Base-by-base conservation (phyloP, 1,284 basidiomycete genomes). In the Xerocomus alliaceus region DNA sequence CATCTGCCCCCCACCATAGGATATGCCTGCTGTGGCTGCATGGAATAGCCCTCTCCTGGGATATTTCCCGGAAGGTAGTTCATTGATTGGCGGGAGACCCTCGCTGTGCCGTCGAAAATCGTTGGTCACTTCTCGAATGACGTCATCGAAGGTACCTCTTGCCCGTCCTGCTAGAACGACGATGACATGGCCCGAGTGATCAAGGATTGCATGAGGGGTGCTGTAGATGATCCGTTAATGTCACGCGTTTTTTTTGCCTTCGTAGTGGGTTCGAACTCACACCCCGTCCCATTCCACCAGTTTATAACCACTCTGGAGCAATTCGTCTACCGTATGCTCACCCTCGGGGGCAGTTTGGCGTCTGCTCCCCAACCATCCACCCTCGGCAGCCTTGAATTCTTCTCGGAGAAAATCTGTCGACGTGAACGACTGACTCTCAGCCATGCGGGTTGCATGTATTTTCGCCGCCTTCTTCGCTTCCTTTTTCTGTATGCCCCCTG, bases 1-100 rank as follows among this genome's bases (percentile, higher is more conserved):
- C 29, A 0, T 11, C 17, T 66, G 61, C 4, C 65, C 65, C 0
- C 60, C 51, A 0, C 60, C 64, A 24, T 58, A 66, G 0, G 64
- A 68, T 0, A 63, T 45, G 2, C 67, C 66, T 0, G 56, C 31
- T 0, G 53, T 5, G 11, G 42, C 28, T 1, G 53, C 11, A 12
- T 56, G 53, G 49, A 60, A 67, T 2, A 13, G 2, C 0, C 65
- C 59, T 44, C 58, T 51, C 6, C 3, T 22, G 22, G 6, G 12
- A 1, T 15, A 15, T 28, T 50, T 45, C 18, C 12, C 9, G 18
- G 10, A 18, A 20, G 29, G 49, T 12, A 39, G 12, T 6, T 18
- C 11, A 2, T 32, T 10, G 3, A 29, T 12, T 20, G 35, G 4
- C 5, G 10, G 22, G 41, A 32, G 22, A 10, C 5, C 11, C 4